These are phyloP conservation scores for Citropsis articulata DNA, from an alignment of 345 rosid species.

Conservation along the genomic window DNA sequence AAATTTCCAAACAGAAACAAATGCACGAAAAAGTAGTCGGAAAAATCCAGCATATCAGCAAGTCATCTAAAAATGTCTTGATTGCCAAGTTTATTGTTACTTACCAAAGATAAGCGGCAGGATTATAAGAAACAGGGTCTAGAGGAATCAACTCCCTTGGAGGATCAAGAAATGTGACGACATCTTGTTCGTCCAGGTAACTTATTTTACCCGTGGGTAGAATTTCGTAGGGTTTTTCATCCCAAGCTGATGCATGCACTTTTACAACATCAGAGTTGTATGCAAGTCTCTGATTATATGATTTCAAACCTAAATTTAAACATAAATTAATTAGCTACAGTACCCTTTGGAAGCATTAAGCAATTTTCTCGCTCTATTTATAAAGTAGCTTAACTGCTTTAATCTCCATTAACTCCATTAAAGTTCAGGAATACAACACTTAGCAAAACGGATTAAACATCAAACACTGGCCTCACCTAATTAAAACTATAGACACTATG, in stretches of 20 bases:
- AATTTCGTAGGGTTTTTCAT: slow-evolving; percentile 61
- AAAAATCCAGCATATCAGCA: background rate
- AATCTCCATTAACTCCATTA: too few relatives aligned
- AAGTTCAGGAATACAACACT: too few relatives aligned
- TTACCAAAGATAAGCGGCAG: slow-evolving; percentile 82
- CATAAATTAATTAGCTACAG: slow-evolving; percentile 4
- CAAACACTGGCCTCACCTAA: background rate
- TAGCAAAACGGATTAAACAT: too few relatives aligned
- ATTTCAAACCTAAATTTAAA: background rate
- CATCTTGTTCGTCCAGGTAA: slow-evolving; percentile 73
- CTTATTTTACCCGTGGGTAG: slow-evolving; percentile 49
- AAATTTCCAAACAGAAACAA: background rate
- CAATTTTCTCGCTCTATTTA: too few relatives aligned
- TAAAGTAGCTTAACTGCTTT: too few relatives aligned
- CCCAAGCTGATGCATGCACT: slow-evolving; percentile 48
- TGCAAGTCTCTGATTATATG: background rate
- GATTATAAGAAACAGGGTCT: slow-evolving; percentile 70
- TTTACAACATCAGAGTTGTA: slow-evolving; percentile 18
- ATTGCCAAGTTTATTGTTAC: slow-evolving; percentile 1
- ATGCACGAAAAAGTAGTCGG: background rate
- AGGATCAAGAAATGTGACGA: slow-evolving; percentile 70
- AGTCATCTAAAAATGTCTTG: background rate
- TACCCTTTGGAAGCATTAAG: background rate
- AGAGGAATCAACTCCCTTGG: slow-evolving; percentile 73
- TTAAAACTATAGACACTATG: background rate